Evolutionary conservation across 2,329 filamentous ascomycete species (phyloP).

Genomic region (Decorospora gaudefroyi): DNA sequence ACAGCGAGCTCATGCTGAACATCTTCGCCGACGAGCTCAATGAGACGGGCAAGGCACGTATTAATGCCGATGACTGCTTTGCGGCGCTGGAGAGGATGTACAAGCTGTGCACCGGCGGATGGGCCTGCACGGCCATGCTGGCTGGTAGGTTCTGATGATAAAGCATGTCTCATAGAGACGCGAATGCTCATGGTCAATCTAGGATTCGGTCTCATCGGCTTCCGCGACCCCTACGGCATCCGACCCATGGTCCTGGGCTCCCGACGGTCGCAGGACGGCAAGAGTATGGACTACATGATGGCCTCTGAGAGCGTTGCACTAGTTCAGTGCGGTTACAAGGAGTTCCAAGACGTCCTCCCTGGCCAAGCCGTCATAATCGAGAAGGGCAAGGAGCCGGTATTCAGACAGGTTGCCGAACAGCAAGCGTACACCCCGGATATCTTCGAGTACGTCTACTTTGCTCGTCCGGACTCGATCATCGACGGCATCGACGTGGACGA

Average conservation of each 20-base stretch:
- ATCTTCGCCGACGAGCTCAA: constrained; percentile 82
- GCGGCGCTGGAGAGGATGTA: constrained; percentile 73
- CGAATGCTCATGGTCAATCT: too few species aligned
- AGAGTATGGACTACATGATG: constrained; percentile 82
- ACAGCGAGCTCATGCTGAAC: constrained; percentile 86
- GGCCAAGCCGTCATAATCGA: constrained; percentile 85
- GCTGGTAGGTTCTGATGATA: too few species aligned
- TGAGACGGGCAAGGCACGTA: constrained; percentile 78
- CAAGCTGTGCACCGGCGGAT: constrained; percentile 71
- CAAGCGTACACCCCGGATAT: constrained; percentile 80
- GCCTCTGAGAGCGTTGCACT: constrained; percentile 87
- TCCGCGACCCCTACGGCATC: constrained; percentile 79
- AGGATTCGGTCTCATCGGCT: constrained; percentile 79
- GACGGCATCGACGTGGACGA: constrained; percentile 87
- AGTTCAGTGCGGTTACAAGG: constrained; percentile 75
- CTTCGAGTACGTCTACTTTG: constrained; percentile 88
- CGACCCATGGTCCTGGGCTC: constrained; percentile 80
- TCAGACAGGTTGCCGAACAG: constrained; percentile 71
- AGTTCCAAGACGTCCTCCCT: constrained; percentile 77
- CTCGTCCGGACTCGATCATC: constrained; percentile 78
- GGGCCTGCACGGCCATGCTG: constrained; percentile 80
- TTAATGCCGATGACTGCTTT: constrained; percentile 79
- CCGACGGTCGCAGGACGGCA: constrained; percentile 66
- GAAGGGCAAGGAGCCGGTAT: constrained; percentile 74
- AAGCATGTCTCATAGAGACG: too few species aligned